Base-by-base conservation (phyloP, 345 rosid species). In the Euphorbia lathyris region DNA sequence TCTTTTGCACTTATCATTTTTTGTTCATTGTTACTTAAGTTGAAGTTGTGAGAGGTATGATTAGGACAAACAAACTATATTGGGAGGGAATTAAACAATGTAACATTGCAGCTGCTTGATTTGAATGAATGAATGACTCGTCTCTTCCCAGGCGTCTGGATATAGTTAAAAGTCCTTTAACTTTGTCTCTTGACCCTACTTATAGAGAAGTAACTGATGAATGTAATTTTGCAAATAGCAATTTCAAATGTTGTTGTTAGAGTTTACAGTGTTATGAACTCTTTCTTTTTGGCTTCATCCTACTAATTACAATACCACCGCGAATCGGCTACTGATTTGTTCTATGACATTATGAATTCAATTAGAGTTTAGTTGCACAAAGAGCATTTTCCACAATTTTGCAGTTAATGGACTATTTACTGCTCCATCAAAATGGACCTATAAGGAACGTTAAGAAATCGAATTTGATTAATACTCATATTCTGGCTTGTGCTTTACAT, bases 41-140 rank as follows among this genome's bases (percentile, higher is more conserved):
- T 64, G 67, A 58, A 66, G 74, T 59, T 77, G 65, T 77, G 74
- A 71, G 56, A 66, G 74, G 25, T 32, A 51, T 71, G 67, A 58
- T 63, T 72, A 71, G 65, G 68, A 52, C 34, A 76, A 40, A 34
- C 38, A 34, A 51, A 65, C 58, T 62, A 61, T 42, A 66, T 72
- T 30, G 63, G 45, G 70, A 63, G 70, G 67, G 58, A 60, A 76
- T 55, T 19, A 22, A 63, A 72, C 58, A 75, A 47, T 72, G 78
- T 78, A 53, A 58, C 69, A 48, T 67, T 63, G 61, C 58, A 57
- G 61, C 72, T 64, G 61, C 72, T 72, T 64, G 69, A 71, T 72
- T 72, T 47, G 27, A 76, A 73, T 70, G 83, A 73, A 73, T 70
- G 83, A 73, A 75, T 70, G 62, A 63, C 61, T 74, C 60, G 38